Percentiles rank a stretch among this genome's conserved stretches.
Evolutionary conservation across 352 stramenopile genomes (phyloP).

Genomic region (Heterotrichella gracilis): DNA sequence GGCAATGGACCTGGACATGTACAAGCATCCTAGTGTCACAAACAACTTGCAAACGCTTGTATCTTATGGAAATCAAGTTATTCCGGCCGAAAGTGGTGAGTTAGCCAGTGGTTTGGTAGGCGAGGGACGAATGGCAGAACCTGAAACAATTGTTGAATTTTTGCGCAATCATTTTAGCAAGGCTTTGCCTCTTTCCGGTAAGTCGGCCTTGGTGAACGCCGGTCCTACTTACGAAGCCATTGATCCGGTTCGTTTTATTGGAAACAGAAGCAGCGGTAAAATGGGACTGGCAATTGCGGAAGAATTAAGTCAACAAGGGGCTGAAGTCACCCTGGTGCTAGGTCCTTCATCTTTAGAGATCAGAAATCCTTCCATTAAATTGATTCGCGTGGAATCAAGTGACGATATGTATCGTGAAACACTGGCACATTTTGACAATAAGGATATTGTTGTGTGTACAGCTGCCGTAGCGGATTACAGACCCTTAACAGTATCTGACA

Average conservation of each 20-base stretch:
- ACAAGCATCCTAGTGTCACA: not conserved
- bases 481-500: not conserved
- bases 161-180: not conserved
- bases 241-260: not conserved
- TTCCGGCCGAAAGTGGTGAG: not conserved
- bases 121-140: not conserved
- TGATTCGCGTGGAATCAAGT: not conserved
- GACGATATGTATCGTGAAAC: not conserved
- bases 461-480: not conserved
- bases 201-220: not conserved
- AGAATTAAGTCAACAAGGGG: not conserved
- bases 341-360: not conserved
- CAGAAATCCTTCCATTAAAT: not conserved
- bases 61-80: not conserved
- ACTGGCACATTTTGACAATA: not conserved
- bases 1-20: not conserved
- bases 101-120: not conserved
- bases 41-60: not conserved
- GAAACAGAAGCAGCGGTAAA: slow-evolving; percentile 2
- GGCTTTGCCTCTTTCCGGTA: not conserved
- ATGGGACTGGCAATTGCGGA: not conserved
- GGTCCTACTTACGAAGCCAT: not conserved
- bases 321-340: not conserved
- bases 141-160: not conserved
- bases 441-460: not conserved